Evolutionary conservation across 768 basidiomycete species (phyloP), one percentile per base, ranked within the genome.

Genomic region (Hericium rajendrae): DNA sequence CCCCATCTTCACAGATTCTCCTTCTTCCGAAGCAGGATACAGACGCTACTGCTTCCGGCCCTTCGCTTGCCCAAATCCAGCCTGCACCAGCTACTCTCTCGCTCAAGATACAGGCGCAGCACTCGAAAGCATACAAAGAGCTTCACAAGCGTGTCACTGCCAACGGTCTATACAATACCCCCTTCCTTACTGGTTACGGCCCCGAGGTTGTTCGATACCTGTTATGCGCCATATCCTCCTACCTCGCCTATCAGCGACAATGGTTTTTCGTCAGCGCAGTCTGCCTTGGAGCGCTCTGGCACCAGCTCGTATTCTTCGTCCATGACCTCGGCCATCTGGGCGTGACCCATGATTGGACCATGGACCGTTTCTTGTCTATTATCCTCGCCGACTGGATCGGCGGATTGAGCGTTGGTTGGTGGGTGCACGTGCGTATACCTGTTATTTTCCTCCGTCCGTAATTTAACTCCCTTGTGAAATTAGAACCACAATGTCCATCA

Each of bases 251-350:
- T 69, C 68, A 64, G 53, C 71, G 78, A 54, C 72, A 71, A 62
- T 90, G 88, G 85, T 78, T 86, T 62, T 70, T 88, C 55, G 68
- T 77, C 53, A 92, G 90, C 59, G 91, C 94, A 2, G 63, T 90
- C 51, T 86, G 78, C 62, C 83, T 98, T 5, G 97, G 97, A 6
- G 72, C 93, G 50, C 78, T 91, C 68, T 98, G 92, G 92, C 97
- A 99, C 66, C 97, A 98, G 68, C 78, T 98, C 56, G 85, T 89
- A 38, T 98, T 99, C 71, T 78, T 79, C 56, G 94, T 81, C 38
- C 97, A 99, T 69, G 97, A 99, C 72, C 81, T 97, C 10, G 97
- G 95, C 2, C 97, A 99, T 72, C 83, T 89, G 72, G 92, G 92
- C 38, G 86, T 98, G 59, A 94, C 93, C 6, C 93, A 94, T 59